Evolutionary conservation across 768 basidiomycete genomes (phyloP), one percentile per base, ranked within the genome.

Genomic region (Ephemerocybe angulata): DNA sequence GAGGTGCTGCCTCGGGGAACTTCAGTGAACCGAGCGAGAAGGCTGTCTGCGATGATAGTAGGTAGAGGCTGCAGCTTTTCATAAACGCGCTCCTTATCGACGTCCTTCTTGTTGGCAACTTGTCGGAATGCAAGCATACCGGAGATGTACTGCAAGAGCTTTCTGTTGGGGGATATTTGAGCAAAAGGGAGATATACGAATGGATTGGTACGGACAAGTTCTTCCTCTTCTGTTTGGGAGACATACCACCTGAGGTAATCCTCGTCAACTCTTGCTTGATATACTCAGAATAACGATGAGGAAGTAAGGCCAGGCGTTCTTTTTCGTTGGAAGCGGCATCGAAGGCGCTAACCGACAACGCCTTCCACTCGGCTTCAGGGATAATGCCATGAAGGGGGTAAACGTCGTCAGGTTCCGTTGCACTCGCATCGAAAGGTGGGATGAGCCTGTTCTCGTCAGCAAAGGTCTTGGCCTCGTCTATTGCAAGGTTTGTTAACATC

Each of bases 1-100:
- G 77, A 77, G 17, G 80, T 81, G 3, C 85, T 84, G 7, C 82
- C 87, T 61, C 89, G 75, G 3, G 84, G 70, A 0, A 73, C 78
- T 70, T 97, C 93, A 0, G 93, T 86, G 70, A 96, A 98, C 51
- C 90, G 76, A 3, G 84, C 76, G 24, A 93, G 62, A 21, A 97
- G 73, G 4, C 87, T 83, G 49, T 95, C 90, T 21, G 92, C 62
- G 10, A 96, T 74, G 43, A 83, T 72, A 13, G 71, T 71, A 2
- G 92, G 87, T 1, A 90, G 76, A 3, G 71, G 68, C 0, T 76
- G 62, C 54, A 96, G 71, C 54, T 79, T 79, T 43, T 86, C 81
- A 37, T 78, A 72, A 7, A 90, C 54, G 13, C 73, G 72, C 11
- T 80, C 76, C 60, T 84, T 81, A 41, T 81, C 66, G 63, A 81